Evolutionary conservation across 2,329 filamentous ascomycete genomes (phyloP).

Genomic region (Scedosporium dehoogii): DNA sequence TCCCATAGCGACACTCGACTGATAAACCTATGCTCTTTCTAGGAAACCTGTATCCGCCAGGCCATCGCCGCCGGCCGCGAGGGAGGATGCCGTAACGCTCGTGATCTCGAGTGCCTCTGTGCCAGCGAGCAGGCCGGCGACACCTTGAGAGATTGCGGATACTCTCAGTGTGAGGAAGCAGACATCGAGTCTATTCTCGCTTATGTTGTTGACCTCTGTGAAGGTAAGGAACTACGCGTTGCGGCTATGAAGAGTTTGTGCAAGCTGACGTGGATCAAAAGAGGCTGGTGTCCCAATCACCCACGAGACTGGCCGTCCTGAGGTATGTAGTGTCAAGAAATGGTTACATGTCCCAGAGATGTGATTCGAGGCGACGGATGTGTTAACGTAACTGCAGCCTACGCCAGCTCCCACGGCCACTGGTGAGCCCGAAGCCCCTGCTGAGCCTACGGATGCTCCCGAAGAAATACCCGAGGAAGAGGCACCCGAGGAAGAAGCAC

Average conservation of each 20-base stretch:
- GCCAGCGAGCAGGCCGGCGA: neutral
- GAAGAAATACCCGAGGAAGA: neutral
- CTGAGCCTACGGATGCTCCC: neutral
- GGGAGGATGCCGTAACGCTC: neutral
- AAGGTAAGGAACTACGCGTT: neutral
- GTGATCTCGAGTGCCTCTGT: slow-evolving; percentile 3
- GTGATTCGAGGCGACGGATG: neutral
- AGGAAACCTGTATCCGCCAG: neutral
- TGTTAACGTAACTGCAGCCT: neutral
- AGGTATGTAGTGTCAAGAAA: neutral
- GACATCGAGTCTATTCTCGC: slow-evolving; percentile 1
- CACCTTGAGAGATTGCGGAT: slow-evolving; percentile 2
- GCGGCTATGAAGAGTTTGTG: too few relatives aligned
- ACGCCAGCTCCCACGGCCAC: neutral
- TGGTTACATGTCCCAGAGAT: too few relatives aligned
- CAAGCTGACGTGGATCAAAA: neutral
- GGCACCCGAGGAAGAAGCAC: neutral
- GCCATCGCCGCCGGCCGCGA: neutral
- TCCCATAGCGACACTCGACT: too few relatives aligned
- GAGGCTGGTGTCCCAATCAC: slow-evolving; percentile 1
- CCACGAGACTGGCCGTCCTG: slow-evolving; percentile 1
- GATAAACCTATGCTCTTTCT: neutral
- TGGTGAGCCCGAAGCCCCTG: neutral
- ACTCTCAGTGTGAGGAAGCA: neutral
- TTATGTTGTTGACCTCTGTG: neutral